A percentile compares a stretch with the other conserved stretches of the same genome.
Conservation (phyloP, 2,329 filamentous ascomycete genomes). For the Fusarium aywerte region DNA sequence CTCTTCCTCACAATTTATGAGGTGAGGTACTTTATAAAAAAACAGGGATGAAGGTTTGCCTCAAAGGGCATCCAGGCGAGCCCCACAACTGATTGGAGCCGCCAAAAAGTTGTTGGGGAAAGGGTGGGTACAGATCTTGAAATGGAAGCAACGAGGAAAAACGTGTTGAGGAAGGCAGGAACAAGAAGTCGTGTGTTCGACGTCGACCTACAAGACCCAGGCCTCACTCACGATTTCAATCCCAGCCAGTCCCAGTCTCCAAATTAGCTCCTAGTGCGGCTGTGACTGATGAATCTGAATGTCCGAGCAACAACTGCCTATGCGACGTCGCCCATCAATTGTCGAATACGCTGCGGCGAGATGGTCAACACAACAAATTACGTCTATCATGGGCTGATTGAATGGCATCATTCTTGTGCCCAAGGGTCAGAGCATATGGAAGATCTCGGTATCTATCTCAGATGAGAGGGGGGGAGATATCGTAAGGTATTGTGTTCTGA, state of each 20-base stretch:
- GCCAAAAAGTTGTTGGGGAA: slow-evolving; percentile 49
- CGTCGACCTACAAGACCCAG: slow-evolving; percentile 32
- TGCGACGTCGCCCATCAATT: slow-evolving; percentile 29
- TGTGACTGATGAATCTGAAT: neutral
- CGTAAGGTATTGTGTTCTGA: slow-evolving; percentile 20
- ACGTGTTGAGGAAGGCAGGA: slow-evolving; percentile 39
- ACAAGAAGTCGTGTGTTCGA: slow-evolving; percentile 23
- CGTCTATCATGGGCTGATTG: slow-evolving; percentile 44
- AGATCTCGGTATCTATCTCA: slow-evolving; percentile 26
- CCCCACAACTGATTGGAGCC: slow-evolving; percentile 39
- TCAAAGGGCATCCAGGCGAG: slow-evolving; percentile 21
- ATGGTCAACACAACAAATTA: slow-evolving; percentile 22
- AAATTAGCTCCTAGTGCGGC: neutral
- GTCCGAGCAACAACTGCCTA: slow-evolving; percentile 3
- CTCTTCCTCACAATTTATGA: rapidly evolving
- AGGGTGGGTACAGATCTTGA: slow-evolving; percentile 37
- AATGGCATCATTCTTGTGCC: slow-evolving; percentile 28
- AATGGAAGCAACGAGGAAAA: slow-evolving; percentile 20
- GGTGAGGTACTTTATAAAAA: slow-evolving; percentile 4
- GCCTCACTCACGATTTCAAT: neutral
- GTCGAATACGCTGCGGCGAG: slow-evolving; percentile 35
- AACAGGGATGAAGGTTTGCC: slow-evolving; percentile 15
- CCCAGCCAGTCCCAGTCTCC: neutral
- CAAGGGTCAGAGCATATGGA: slow-evolving; percentile 14
- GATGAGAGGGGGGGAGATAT: slow-evolving; percentile 6